These are phyloP conservation scores for Oropetium thomaeum DNA, from an alignment of 176 grass and related monocot species.

Conservation along the genomic window DNA sequence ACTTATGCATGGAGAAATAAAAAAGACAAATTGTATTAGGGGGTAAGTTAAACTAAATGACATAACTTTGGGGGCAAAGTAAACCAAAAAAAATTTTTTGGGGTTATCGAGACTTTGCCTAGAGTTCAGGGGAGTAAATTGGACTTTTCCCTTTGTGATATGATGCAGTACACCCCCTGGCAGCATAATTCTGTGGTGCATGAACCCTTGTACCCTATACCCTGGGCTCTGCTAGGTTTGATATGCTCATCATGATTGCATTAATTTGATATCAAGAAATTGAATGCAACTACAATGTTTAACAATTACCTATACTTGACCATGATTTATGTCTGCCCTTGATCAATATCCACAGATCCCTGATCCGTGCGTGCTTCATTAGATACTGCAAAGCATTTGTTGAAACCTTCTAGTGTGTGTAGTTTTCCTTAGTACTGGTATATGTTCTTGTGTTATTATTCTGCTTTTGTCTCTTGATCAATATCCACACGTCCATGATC, in stretches of 20 bases:
- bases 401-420: background rate
- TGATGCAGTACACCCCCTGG: background rate
- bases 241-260: background rate
- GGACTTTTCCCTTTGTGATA: no score
- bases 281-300: background rate
- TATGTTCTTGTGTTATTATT: background rate
- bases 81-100: no score
- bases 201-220: background rate
- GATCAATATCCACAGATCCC: background rate
- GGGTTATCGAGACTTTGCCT: no score
- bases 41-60: no score
- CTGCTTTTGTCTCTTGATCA: slow-evolving; percentile 1
- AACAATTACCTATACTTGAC: background rate
- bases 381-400: background rate
- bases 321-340: background rate
- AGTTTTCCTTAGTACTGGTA: slow-evolving; percentile 1
- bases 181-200: background rate
- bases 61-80: no score
- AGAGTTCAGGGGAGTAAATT: no score
- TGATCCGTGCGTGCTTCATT: background rate
- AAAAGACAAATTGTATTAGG: no score
- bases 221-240: background rate
- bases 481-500: background rate
- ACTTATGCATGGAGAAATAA: no score
- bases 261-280: background rate